phyloP scores from a whole-genome alignment of 73 alveolate genomes.

The Symbiodinium pilosum region DNA sequence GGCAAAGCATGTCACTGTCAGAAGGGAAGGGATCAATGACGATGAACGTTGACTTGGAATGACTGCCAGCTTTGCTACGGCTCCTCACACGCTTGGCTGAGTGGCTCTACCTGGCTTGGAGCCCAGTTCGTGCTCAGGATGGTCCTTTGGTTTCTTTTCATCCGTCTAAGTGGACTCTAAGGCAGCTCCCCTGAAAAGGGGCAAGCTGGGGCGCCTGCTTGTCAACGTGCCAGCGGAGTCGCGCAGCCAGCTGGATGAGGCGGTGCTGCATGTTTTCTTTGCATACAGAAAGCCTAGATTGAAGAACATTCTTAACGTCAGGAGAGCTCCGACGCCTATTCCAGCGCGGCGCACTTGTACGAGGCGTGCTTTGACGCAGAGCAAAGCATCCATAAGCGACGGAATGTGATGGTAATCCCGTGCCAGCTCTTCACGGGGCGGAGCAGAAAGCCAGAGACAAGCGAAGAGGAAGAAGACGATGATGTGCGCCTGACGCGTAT shows the following conservation, averaged over 20 bases:
- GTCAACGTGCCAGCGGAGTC: not conserved
- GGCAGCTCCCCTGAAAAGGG: conserved; percentile 23
- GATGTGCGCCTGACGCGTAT: conserved; percentile 21
- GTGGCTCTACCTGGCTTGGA: conserved; percentile 60
- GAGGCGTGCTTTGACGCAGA: conserved; percentile 15
- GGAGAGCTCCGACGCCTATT: conserved; percentile 65
- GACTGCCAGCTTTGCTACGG: conserved; percentile 59
- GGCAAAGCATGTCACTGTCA: not conserved
- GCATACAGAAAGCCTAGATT: no score
- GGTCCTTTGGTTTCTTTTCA: no score
- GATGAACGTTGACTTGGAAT: no score
- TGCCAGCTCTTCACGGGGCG: conserved; percentile 80
- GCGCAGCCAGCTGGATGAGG: conserved; percentile 28
- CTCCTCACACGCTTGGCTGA: conserved; percentile 71
- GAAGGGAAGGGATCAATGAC: no score
- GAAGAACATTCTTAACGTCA: not conserved
- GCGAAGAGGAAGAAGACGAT: conserved; percentile 29
- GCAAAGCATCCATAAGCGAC: no score
- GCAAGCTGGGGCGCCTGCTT: conserved; percentile 10
- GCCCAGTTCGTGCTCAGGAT: not conserved
- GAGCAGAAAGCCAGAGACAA: conserved; percentile 29
- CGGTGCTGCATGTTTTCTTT: not conserved
- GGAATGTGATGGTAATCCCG: not conserved
- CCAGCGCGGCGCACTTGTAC: conserved; percentile 70
- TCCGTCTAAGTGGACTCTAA: no score